phyloP scores from a whole-genome alignment of 1,284 basidiomycete genomes.

The Cryptococcus maquisensis region DNA sequence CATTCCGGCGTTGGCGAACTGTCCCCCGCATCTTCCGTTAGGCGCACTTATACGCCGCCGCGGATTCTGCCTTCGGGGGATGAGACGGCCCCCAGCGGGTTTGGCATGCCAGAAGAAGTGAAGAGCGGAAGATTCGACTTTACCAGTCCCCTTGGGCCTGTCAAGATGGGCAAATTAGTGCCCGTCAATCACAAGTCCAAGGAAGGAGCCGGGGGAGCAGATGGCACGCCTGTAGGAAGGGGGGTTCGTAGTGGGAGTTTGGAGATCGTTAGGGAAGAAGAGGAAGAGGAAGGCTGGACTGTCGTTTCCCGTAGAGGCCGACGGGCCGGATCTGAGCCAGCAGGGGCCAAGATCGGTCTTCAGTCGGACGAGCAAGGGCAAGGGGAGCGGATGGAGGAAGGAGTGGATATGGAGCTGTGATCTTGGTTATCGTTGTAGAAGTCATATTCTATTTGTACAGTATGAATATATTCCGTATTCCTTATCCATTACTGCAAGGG shows the following conservation, averaged over 20 bases:
- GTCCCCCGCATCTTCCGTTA: conserved; percentile 22
- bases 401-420: not conserved
- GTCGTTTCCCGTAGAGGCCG: conserved; percentile 12
- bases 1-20: conserved; percentile 30
- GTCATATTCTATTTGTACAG: not conserved
- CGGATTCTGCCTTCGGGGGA: conserved; percentile 40
- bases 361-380: not conserved
- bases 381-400: not conserved
- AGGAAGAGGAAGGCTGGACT: conserved; percentile 30
- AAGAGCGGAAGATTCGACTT: conserved; percentile 38
- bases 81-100: conserved; percentile 31
- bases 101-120: conserved; percentile 18
- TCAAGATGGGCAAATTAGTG: conserved; percentile 16
- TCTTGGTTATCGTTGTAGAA: not conserved
- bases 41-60: conserved; percentile 38
- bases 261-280: conserved; percentile 21
- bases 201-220: not conserved
- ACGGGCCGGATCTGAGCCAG: conserved; percentile 11
- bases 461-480: not conserved
- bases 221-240: conserved; percentile 2
- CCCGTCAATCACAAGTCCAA: not conserved
- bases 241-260: conserved; percentile 17
- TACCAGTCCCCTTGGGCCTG: conserved; percentile 37
- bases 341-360: not conserved
- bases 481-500: too few relatives aligned